Evolutionary conservation across 108 stramenopile genomes (phyloP).

Genomic region (Cyclotella cryptica): DNA sequence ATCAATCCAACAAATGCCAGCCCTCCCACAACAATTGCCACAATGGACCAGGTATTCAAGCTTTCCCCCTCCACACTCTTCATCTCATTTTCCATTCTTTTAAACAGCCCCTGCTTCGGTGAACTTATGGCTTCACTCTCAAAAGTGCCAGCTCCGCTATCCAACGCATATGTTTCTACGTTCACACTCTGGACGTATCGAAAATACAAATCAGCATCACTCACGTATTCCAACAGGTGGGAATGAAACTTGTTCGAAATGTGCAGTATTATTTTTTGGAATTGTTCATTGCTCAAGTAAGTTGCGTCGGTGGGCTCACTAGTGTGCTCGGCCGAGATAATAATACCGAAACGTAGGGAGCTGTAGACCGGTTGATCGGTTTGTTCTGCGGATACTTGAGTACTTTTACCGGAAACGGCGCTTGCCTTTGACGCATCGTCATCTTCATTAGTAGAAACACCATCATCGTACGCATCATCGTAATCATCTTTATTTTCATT

Average conservation of each 20-base stretch:
- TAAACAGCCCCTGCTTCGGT: background rate
- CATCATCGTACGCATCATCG: background rate
- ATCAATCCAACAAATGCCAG: constrained; percentile 23
- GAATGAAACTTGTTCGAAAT: constrained; percentile 44
- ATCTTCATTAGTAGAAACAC: background rate
- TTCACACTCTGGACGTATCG: constrained; percentile 31
- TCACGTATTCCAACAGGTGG: constrained; percentile 35
- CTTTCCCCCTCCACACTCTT: background rate
- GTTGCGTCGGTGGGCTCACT: background rate
- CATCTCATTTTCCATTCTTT: background rate
- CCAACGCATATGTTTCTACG: constrained; percentile 5
- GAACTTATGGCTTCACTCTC: background rate
- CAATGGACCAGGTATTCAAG: constrained; percentile 33
- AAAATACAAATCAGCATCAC: constrained; percentile 38
- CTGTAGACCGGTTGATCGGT: background rate
- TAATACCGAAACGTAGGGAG: constrained; percentile 26
- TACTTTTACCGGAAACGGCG: background rate
- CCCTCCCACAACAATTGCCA: constrained; percentile 39
- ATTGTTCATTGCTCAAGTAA: constrained; percentile 19
- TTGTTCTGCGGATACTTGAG: background rate
- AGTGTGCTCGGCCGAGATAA: constrained; percentile 40
- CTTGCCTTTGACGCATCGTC: background rate
- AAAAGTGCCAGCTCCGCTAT: background rate
- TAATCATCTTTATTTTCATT: background rate
- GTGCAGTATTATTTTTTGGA: constrained; percentile 44